Base-by-base conservation (phyloP, 192 early-diverging fungal species). In the Physocladia obscura region DNA sequence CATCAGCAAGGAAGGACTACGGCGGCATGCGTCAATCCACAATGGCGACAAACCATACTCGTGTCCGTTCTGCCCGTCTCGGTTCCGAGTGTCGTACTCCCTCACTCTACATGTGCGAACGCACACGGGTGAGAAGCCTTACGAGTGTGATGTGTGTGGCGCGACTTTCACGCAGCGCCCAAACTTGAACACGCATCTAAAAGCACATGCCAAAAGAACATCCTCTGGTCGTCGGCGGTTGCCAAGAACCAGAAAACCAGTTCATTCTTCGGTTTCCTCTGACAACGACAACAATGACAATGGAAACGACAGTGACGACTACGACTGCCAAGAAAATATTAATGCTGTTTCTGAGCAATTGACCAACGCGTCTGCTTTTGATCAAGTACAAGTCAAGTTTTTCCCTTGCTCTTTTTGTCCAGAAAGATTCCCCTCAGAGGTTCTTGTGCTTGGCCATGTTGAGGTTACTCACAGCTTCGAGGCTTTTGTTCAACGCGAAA, bases 41-140 rank as follows among this genome's bases (percentile, higher is more conserved):
- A 27, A 5, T 19, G 60, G 64, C 24, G 70, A 69, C 26, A 34
- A 49, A 49, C 60, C 57, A 11, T 72, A 70, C 49, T 26, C 29
- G 44, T 72, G 70, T 50, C 29, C 29, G 44, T 31, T 39, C 49
- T 72, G 70, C 35, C 48, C 39, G 21, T 29, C 30, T 15, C 22
- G 58, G 44, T 72, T 63, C 62, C 13, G 36, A 44, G 30, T 36
- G 40, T 21, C 37, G n/a, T 22, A 63, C 21, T 67, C 63, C 21
- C 78, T 78, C 31, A 74, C 49, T 22, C 75, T 79, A n/a, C 62
- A 63, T 30, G 30, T 36, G 13, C 40, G 34, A 11, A 63, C 62
- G 5, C 62, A 63, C 27, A 63, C 62, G 5, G 62, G 62, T 3
- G 62, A 63, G 44, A 63, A 44, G 62, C 62, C 62, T 4, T 63